Conservation (phyloP, 2,329 filamentous ascomycete species). For the Monilinia vaccinii-corymbosi region DNA sequence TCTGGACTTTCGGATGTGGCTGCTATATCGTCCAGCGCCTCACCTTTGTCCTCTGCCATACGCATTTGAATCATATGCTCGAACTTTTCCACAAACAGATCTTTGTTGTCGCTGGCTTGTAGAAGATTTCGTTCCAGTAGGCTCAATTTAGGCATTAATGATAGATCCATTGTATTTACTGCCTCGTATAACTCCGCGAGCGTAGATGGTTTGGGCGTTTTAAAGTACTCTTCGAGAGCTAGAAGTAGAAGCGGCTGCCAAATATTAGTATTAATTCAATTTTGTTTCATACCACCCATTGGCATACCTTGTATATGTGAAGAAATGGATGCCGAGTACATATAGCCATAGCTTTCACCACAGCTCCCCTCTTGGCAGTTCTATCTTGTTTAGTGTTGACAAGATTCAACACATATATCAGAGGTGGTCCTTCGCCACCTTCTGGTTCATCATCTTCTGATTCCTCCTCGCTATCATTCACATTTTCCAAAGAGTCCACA, state of each 20-base stretch:
- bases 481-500: constrained; percentile 34
- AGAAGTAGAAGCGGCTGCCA: constrained; percentile 73
- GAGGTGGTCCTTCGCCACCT: constrained; percentile 71
- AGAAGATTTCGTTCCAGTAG: constrained; percentile 77
- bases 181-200: constrained; percentile 82
- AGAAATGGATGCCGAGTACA: constrained; percentile 95
- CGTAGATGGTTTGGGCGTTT: constrained; percentile 79
- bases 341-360: constrained; percentile 98
- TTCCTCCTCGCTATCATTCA: constrained; percentile 42
- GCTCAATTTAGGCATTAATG: constrained; percentile 79
- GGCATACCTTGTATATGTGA: constrained; percentile 85
- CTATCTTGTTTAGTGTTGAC: constrained; percentile 98
- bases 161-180: constrained; percentile 94
- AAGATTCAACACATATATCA: constrained; percentile 94
- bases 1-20: constrained; percentile 41
- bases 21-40: constrained; percentile 33
- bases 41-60: constrained; percentile 53
- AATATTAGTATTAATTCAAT: constrained; percentile 16
- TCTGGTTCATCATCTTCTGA: constrained; percentile 54
- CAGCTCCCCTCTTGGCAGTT: constrained; percentile 80
- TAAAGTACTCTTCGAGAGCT: constrained; percentile 95
- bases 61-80: constrained; percentile 86
- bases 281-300: constrained; percentile 25
- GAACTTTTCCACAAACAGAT: constrained; percentile 96
- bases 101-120: constrained; percentile 85